These are phyloP conservation scores for Pseudevernia furfuracea DNA, from an alignment of 495 filamentous ascomycete genomes.

Conservation along the genomic window DNA sequence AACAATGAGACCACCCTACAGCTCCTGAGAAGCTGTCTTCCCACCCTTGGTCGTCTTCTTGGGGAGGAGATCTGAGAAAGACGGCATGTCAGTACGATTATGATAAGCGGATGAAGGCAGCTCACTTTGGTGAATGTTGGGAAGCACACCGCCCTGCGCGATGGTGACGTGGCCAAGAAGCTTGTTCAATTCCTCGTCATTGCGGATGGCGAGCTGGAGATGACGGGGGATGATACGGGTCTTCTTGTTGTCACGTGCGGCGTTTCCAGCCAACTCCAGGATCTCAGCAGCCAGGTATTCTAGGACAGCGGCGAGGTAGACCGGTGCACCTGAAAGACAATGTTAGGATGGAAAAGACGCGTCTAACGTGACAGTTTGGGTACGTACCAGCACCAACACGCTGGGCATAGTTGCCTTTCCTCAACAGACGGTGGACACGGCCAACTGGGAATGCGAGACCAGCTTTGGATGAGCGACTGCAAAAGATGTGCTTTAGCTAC, in stretches of 20 bases:
- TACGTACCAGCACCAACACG: constrained; percentile 89
- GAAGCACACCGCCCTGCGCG: constrained; percentile 97
- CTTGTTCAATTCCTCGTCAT: constrained; percentile 99
- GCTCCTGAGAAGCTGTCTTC: constrained; percentile 84
- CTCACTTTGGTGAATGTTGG: constrained; percentile 97
- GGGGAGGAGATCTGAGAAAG: constrained; percentile 72
- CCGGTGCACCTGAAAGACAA: constrained; percentile 63
- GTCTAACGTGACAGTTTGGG: background rate
- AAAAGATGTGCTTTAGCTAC: constrained; percentile 2
- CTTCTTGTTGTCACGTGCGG: constrained; percentile 99
- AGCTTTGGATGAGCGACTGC: constrained; percentile 95
- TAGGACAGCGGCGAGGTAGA: constrained; percentile 95
- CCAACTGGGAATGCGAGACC: constrained; percentile 99
- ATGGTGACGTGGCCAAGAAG: constrained; percentile 98
- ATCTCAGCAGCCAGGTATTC: constrained; percentile 99
- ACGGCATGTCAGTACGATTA: constrained; percentile 27
- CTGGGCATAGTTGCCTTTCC: constrained; percentile 99
- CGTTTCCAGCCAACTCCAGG: constrained; percentile 94
- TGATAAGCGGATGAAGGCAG: constrained; percentile 21
- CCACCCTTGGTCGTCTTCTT: constrained; percentile 95
- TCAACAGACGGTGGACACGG: constrained; percentile 98
- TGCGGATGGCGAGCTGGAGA: constrained; percentile 97
- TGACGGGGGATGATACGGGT: constrained; percentile 99
- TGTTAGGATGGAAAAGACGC: constrained; percentile 29
- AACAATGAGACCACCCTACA: constrained; percentile 53